Base-by-base conservation (phyloP, 805 yeast genomes). In the Priceomyces medius region DNA sequence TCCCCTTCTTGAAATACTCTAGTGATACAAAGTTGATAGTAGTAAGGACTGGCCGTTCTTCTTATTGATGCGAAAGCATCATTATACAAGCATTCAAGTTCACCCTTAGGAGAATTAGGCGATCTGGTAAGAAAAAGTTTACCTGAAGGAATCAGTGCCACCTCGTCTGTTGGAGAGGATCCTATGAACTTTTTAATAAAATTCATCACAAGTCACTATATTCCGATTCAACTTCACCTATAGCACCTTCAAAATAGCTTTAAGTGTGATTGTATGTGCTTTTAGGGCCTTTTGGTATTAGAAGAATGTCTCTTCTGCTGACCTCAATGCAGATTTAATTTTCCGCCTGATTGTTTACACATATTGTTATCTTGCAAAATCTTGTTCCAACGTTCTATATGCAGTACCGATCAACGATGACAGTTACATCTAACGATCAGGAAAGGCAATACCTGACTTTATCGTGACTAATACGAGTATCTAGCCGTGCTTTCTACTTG, bases 31-130 rank as follows among this genome's bases (percentile, higher is more conserved):
- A 91, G 64, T 48, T 85, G 88, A 58, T 83, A 85, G 51, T 76
- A 74, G 54, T 66, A 84, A 10, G 83, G 82, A 5, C 80, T 74
- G 3, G 85, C 71, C 1, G 90, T 80, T 45, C 79, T 80, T 31
- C 88, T 73, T 37, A 91, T 80, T 2, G 82, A 68, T 10, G 91
- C 80, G 28, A 80, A 80, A 2, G 95, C 90, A 51, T 88, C 95
- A 44, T 80, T 83, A 61, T 81, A 90, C 16, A 88, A 70, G 53
- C 90, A 84, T 61, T 93, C 97, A 26, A 81, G 70, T 19, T 81
- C 89, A 7, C 96, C 90, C 58, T 88, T 88, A 9, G 97, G 97
- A 2, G 96, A 86, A 17, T 73, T 74, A 4, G 86, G 85, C 1
- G 86, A 74, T 37, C 98, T 70, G 13, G 85, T 74, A 34, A 91